Conservation (phyloP, 148 eudicot species). For the Limonium bicolor region DNA sequence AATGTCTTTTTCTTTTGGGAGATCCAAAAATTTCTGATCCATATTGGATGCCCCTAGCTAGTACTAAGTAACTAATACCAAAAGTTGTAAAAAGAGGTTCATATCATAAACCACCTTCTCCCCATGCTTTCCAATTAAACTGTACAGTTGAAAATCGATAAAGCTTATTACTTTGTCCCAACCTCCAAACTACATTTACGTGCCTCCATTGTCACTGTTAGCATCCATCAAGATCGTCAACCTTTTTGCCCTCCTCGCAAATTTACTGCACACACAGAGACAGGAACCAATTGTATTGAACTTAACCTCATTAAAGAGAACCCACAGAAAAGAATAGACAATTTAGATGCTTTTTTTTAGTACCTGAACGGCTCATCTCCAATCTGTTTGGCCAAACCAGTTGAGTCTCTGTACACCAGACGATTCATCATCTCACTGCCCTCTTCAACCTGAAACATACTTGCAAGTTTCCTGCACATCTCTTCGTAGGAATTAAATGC, state of each 20-base stretch:
- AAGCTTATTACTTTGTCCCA: conserved; percentile 3
- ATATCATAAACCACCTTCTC: too few relatives aligned
- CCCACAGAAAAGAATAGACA: neutral
- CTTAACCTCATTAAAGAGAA: too few relatives aligned
- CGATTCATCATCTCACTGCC: conserved; percentile 43
- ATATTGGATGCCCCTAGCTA: too few relatives aligned
- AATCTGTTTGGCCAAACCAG: conserved; percentile 39
- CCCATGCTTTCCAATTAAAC: neutral
- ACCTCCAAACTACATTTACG: conserved; percentile 16
- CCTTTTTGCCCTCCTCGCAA: conserved; percentile 51
- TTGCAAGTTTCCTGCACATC: conserved; percentile 36
- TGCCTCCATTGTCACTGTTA: conserved; percentile 41
- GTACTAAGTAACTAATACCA: too few relatives aligned
- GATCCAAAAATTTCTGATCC: conserved; percentile 1
- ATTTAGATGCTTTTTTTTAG: too few relatives aligned
- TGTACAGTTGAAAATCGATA: conserved; percentile 25
- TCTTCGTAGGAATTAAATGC: conserved; percentile 55
- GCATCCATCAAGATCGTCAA: conserved; percentile 55
- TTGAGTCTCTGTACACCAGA: conserved; percentile 35
- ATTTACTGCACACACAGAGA: conserved; percentile 84
- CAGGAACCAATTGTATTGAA: too few relatives aligned
- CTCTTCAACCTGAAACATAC: conserved; percentile 47
- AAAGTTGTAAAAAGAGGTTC: too few relatives aligned
- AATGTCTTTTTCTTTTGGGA: neutral
- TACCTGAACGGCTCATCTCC: conserved; percentile 74